These are phyloP conservation scores for Calonectria multiphialidica DNA, from an alignment of 2,329 filamentous ascomycete species.

Conservation along the genomic window DNA sequence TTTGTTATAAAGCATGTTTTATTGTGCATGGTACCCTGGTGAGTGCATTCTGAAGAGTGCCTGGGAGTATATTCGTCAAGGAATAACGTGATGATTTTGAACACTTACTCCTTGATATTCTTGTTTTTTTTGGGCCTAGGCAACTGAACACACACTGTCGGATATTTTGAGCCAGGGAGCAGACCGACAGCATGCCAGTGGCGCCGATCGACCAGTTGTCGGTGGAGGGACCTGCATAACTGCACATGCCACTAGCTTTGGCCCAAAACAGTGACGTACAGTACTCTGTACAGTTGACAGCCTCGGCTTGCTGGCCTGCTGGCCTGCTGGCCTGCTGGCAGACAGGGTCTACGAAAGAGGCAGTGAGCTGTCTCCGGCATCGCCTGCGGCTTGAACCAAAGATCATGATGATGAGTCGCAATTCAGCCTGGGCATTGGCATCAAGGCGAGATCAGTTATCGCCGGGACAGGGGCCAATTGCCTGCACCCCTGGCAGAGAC, in stretches of 20 bases:
- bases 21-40: not conserved
- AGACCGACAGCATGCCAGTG: not conserved
- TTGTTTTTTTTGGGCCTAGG: too few relatives aligned
- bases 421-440: not conserved
- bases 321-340: too few relatives aligned
- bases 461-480: not conserved
- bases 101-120: too few relatives aligned
- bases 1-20: too few relatives aligned
- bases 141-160: too few relatives aligned
- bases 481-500: slow-evolving; percentile 1
- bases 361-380: not conserved
- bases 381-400: not conserved
- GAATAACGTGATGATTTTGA: too few relatives aligned
- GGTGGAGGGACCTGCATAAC: slow-evolving; percentile 24
- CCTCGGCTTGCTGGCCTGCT: not conserved
- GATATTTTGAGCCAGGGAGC: too few relatives aligned
- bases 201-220: slow-evolving; percentile 5
- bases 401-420: not conserved
- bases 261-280: not conserved
- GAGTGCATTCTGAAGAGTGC: too few relatives aligned
- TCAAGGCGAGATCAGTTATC: not conserved
- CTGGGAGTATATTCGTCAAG: too few relatives aligned
- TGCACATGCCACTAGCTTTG: slow-evolving; percentile 16
- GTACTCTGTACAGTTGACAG: too few relatives aligned
- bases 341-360: not conserved